Percentiles rank a stretch among this genome's conserved stretches.
Conservation (phyloP, 345 rosid species). For the Noccaea caerulescens region DNA sequence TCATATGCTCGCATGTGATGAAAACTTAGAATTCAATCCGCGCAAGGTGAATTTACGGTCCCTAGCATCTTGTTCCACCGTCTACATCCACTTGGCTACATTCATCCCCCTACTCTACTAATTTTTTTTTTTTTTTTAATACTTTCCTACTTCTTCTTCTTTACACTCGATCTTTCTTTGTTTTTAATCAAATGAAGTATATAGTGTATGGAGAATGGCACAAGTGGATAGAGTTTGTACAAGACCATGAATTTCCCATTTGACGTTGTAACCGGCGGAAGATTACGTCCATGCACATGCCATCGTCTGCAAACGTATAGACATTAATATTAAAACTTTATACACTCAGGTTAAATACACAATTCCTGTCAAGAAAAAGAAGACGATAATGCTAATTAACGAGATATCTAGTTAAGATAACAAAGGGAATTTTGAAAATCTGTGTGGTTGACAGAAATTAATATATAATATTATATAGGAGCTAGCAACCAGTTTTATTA, state of each 20-base stretch:
- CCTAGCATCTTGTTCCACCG: slow-evolving; percentile 20
- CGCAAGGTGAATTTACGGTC: slow-evolving; percentile 26
- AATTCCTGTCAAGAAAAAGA: not conserved
- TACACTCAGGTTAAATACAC: not conserved
- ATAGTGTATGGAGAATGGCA: slow-evolving; percentile 5
- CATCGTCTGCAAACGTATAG: not conserved
- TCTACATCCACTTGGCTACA: slow-evolving; percentile 8
- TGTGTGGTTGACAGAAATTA: no score
- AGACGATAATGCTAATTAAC: not conserved
- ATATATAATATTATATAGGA: no score
- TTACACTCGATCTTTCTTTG: slow-evolving; percentile 9
- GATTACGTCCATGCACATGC: slow-evolving; percentile 33
- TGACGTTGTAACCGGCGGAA: slow-evolving; percentile 19
- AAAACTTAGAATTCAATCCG: slow-evolving; percentile 7
- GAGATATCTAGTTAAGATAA: no score
- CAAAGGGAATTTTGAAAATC: no score
- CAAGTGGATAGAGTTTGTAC: slow-evolving; percentile 16
- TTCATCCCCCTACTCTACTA: not conserved
- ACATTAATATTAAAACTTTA: no score
- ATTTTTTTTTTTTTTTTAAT: not conserved
- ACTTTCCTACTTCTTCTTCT: not conserved
- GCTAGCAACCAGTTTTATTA: no score
- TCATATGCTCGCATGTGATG: slow-evolving; percentile 8
- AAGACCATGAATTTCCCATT: slow-evolving; percentile 7
- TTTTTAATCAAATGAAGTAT: not conserved